Conservation (phyloP, 768 basidiomycete genomes). For the Udeniomyces megalosporus region DNA sequence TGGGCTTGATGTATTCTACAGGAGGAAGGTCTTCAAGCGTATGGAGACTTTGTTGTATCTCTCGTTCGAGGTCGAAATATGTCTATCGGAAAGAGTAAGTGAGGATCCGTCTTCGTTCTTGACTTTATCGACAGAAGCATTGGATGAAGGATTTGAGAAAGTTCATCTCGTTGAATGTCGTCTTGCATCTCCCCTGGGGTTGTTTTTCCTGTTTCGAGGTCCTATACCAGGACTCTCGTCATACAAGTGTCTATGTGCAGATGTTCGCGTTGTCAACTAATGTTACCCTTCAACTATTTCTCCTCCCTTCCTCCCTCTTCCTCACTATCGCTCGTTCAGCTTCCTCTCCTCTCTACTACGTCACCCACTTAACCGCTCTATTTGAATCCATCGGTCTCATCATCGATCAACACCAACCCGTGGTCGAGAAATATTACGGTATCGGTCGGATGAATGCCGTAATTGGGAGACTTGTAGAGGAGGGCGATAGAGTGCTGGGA, state of each 20-base stretch:
- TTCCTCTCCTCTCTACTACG: slow-evolving; percentile 81
- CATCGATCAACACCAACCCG: slow-evolving; percentile 90
- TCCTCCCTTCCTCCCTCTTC: slow-evolving; percentile 4
- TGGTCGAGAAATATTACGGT: slow-evolving; percentile 98
- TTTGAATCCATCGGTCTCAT: slow-evolving; percentile 93
- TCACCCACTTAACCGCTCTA: slow-evolving; percentile 71
- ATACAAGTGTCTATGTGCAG: no score
- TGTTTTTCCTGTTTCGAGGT: no score
- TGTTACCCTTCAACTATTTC: slow-evolving; percentile 5
- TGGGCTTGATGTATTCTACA: neutral
- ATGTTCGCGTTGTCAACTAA: no score
- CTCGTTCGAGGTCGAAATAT: slow-evolving; percentile 65
- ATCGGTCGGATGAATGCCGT: slow-evolving; percentile 68
- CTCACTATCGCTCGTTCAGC: slow-evolving; percentile 36
- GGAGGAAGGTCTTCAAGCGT: slow-evolving; percentile 72
- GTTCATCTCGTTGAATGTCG: no score
- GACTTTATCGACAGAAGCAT: no score
- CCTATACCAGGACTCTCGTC: slow-evolving; percentile 9
- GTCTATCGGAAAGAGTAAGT: slow-evolving; percentile 63
- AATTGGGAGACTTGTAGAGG: slow-evolving; percentile 52
- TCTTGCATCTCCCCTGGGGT: no score
- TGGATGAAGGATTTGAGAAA: no score
- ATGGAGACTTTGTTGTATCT: slow-evolving; percentile 82
- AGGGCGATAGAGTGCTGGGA: slow-evolving; percentile 71
- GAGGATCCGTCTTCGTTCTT: neutral